Evolutionary conservation across 2,329 filamentous ascomycete genomes (phyloP).

Genomic region (Ophiosphaerella korrae): DNA sequence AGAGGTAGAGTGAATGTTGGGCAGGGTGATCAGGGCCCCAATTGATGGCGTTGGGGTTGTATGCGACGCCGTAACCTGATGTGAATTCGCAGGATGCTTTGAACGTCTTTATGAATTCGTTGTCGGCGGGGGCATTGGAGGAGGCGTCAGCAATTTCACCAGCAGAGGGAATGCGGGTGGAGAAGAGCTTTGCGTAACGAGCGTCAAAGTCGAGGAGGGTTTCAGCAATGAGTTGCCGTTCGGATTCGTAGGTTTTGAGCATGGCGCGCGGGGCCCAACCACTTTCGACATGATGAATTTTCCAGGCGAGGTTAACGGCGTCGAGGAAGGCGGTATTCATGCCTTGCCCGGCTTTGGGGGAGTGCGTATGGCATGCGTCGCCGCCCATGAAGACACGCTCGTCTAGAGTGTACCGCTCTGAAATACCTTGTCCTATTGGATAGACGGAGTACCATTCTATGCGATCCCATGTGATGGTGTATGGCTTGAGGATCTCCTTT

Average conservation of each 20-base stretch:
- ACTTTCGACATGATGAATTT: conserved; percentile 86
- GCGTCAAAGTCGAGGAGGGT: conserved; percentile 85
- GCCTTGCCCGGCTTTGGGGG: conserved; percentile 68
- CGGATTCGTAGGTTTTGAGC: conserved; percentile 83
- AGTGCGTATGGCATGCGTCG: conserved; percentile 68
- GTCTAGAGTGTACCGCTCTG: conserved; percentile 68
- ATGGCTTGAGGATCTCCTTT: conserved; percentile 64
- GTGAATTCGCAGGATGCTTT: conserved; percentile 93
- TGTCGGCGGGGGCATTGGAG: conserved; percentile 56
- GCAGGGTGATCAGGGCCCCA: conserved; percentile 77
- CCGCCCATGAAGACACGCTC: conserved; percentile 70
- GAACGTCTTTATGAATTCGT: conserved; percentile 86
- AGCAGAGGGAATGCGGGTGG: conserved; percentile 73
- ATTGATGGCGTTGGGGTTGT: conserved; percentile 81
- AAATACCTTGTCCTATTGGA: conserved; percentile 68
- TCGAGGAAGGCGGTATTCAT: conserved; percentile 66
- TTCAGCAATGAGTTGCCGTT: conserved; percentile 84
- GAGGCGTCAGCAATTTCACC: conserved; percentile 72
- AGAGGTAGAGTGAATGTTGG: conserved; percentile 71
- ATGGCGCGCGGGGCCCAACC: conserved; percentile 78
- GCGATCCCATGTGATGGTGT: conserved; percentile 66
- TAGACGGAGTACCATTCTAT: conserved; percentile 71
- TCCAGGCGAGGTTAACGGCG: conserved; percentile 92
- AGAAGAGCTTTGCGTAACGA: conserved; percentile 89
- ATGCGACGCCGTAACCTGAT: conserved; percentile 87